Evolutionary conservation across 2,329 filamentous ascomycete species (phyloP).

Genomic region (Neofusicoccum umdonicola): DNA sequence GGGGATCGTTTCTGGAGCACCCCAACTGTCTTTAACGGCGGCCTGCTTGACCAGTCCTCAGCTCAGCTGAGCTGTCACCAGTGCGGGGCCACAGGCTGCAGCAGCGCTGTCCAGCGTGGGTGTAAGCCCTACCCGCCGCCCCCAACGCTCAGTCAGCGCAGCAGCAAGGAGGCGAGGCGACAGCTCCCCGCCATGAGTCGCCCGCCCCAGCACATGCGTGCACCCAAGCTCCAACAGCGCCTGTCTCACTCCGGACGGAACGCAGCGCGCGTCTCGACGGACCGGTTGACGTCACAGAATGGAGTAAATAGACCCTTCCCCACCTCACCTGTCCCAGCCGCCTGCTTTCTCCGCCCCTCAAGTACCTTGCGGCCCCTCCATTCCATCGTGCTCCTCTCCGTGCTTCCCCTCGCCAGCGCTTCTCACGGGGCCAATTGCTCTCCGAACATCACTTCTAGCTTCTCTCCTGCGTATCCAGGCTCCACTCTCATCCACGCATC

Average conservation of each 20-base stretch:
- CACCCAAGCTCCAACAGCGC: neutral
- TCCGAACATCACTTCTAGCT: neutral
- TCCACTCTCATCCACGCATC: neutral
- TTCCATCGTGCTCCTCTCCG: too few species aligned
- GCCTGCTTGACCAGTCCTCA: too few species aligned
- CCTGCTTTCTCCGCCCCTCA: neutral
- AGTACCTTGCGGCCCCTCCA: neutral
- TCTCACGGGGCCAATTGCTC: constrained; percentile 2
- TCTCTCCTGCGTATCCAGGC: neutral
- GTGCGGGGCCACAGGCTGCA: neutral
- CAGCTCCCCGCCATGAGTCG: neutral
- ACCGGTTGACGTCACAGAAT: neutral
- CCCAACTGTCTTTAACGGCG: neutral
- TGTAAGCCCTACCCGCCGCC: neutral
- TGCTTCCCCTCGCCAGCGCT: neutral
- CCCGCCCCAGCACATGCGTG: neutral
- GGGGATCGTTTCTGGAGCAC: neutral
- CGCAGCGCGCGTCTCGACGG: neutral
- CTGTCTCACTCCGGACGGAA: neutral
- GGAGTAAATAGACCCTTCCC: neutral
- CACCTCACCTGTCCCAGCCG: neutral
- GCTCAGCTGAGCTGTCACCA: constrained; percentile 6
- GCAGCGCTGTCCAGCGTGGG: neutral
- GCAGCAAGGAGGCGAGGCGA: neutral
- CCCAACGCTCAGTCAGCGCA: neutral